Percentiles rank a stretch among this genome's conserved stretches.
Evolutionary conservation across 345 rosid species (phyloP).

Genomic region (Passiflora organensis): DNA sequence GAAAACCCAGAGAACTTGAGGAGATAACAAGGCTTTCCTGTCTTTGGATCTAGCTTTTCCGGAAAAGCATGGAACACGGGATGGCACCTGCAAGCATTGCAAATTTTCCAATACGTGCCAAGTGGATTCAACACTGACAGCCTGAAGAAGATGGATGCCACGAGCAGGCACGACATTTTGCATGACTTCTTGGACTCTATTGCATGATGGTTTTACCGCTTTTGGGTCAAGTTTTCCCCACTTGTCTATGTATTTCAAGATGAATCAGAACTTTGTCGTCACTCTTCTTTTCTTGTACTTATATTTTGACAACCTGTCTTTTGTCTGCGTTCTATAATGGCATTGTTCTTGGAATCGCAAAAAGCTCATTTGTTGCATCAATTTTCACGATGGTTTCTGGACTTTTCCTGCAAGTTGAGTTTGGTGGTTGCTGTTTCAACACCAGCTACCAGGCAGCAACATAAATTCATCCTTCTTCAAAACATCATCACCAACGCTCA

Average conservation of each 20-base stretch:
- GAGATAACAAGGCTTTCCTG: too few species aligned
- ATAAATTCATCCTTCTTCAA: too few species aligned
- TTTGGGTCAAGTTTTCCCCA: neutral
- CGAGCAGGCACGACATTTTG: conserved; percentile 23
- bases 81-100: too few species aligned
- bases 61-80: conserved; percentile 15
- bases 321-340: neutral
- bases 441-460: neutral
- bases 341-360: neutral
- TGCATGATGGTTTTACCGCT: conserved; percentile 1
- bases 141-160: conserved; percentile 9
- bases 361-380: neutral
- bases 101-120: neutral
- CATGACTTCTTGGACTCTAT: conserved; percentile 20
- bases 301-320: neutral
- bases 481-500: too few species aligned
- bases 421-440: too few species aligned
- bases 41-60: conserved; percentile 1
- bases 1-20: too few species aligned
- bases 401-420: neutral
- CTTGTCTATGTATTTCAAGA: neutral
- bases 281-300: neutral
- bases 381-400: neutral
- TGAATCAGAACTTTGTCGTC: neutral
- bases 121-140: neutral